Evolutionary conservation across 768 basidiomycete species (phyloP), one percentile per base, ranked within the genome.

Genomic region (Omphalotus guepiniiformis): DNA sequence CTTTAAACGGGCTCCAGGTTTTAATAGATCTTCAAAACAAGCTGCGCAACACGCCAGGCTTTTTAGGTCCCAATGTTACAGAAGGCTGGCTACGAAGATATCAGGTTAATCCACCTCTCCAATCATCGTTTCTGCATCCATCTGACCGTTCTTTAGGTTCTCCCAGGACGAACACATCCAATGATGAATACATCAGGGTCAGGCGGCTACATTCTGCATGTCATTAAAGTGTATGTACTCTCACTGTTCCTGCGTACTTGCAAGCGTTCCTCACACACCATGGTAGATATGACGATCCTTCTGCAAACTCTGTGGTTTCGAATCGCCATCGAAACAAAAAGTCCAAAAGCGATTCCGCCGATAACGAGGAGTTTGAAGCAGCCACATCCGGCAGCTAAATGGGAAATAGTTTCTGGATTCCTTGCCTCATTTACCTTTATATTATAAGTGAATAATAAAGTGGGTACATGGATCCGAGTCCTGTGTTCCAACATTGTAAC

Each of bases 81-180:
- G 95, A 98, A 65, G 73, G 80, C 9, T 97, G 89, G 86, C 64
- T 91, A 34, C 80, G 95, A 23, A 78, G 80, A 53, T 99, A 98
- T 68, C 95, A 98, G 63, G 80, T 81, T 50, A n/a, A 42, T 42
- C n/a, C 22, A 37, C 22, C 16, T 28, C 19, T 25, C 30, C 27
- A 11, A 4, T 21, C 12, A 2, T 21, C 29, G 13, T 9, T 30
- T 32, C 23, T 41, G 16, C 30, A 42, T 25, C 32, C 22, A 29
- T 32, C 51, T n/a, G 38, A 16, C 7, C n/a, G 8, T 47, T 18
- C 39, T 32, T 6, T 48, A 79, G 70, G 85, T 93, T 13, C 73
- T 99, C n/a, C 96, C 96, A 19, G 95, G 96, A 19, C 78, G 96
- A 28, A 95, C 91, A 32, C 96, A 99, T 69, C 96, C 96, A 3